phyloP scores from a whole-genome alignment of 768 basidiomycete genomes.

The Russula sp. region DNA sequence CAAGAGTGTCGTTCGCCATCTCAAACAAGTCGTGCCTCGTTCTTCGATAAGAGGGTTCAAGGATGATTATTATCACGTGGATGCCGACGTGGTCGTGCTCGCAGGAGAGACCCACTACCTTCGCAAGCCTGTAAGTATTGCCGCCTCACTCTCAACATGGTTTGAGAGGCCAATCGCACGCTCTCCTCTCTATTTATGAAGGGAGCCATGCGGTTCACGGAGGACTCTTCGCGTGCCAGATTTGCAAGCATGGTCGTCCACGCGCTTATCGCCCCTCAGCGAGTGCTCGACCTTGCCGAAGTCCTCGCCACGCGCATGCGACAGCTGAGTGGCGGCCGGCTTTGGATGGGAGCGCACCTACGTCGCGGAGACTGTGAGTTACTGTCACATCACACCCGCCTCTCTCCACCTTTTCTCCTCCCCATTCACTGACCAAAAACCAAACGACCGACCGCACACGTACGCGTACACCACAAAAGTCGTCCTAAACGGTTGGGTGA shows the following conservation, averaged over 20 bases:
- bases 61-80: conserved; percentile 33
- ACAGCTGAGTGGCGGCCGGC: conserved; percentile 26
- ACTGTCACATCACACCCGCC: too few relatives aligned
- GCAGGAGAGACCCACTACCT: conserved; percentile 34
- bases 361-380: conserved; percentile 38
- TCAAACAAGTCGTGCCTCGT: conserved; percentile 32
- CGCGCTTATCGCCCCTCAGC: neutral
- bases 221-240: neutral
- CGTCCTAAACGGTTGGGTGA: conserved; percentile 29
- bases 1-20: conserved; percentile 35
- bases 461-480: too few relatives aligned
- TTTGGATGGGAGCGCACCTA: conserved; percentile 40
- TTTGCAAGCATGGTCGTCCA: conserved; percentile 13
- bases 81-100: conserved; percentile 34
- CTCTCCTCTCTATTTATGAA: neutral
- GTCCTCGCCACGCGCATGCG: conserved; percentile 31
- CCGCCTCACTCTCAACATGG: too few relatives aligned
- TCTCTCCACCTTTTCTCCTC: too few relatives aligned
- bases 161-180: too few relatives aligned
- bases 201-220: conserved; percentile 20
- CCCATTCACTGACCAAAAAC: too few relatives aligned
- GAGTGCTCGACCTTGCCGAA: conserved; percentile 27
- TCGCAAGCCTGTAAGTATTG: conserved; percentile 33
- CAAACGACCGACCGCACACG: too few relatives aligned
- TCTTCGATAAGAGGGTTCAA: conserved; percentile 33